phyloP scores from a whole-genome alignment of 768 basidiomycete species.

The Leccinum imitatum region DNA sequence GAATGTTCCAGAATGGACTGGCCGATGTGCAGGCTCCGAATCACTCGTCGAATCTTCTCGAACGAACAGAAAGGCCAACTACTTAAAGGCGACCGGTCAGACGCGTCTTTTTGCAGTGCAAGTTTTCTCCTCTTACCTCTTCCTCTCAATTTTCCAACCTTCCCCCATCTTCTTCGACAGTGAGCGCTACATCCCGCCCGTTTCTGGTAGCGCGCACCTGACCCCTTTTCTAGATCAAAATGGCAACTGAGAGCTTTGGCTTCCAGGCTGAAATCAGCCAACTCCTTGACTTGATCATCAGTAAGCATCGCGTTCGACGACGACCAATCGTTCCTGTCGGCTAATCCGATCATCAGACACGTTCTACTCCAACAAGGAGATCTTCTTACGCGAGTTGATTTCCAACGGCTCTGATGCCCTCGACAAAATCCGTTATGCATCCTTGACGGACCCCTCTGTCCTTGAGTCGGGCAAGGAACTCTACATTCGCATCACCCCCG shows the following conservation, averaged over 20 bases:
- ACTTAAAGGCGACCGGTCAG: constrained; percentile 35
- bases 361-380: constrained; percentile 99
- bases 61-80: constrained; percentile 31
- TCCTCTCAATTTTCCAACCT: constrained; percentile 12
- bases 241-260: constrained; percentile 87
- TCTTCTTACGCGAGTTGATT: constrained; percentile 98
- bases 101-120: constrained; percentile 18
- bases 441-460: constrained; percentile 87
- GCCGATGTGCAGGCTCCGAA: constrained; percentile 10
- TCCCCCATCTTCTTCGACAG: constrained; percentile 12
- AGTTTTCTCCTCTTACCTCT: constrained; percentile 6
- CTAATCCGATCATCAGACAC: constrained; percentile 60
- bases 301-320: constrained; percentile 43
- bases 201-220: constrained; percentile 1
- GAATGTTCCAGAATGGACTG: constrained; percentile 38
- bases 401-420: constrained; percentile 98
- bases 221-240: constrained; percentile 34
- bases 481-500: constrained; percentile 89
- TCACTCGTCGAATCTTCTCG: constrained; percentile 44
- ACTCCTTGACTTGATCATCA: constrained; percentile 98
- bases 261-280: constrained; percentile 99
- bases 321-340: not conserved
- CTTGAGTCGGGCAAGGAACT: constrained; percentile 93
- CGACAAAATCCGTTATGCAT: constrained; percentile 98
- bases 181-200: constrained; percentile 8